Percentiles rank a stretch among this genome's conserved stretches.
Evolutionary conservation across 2,329 filamentous ascomycete species (phyloP).

Genomic region (Epichloe aotearoae): DNA sequence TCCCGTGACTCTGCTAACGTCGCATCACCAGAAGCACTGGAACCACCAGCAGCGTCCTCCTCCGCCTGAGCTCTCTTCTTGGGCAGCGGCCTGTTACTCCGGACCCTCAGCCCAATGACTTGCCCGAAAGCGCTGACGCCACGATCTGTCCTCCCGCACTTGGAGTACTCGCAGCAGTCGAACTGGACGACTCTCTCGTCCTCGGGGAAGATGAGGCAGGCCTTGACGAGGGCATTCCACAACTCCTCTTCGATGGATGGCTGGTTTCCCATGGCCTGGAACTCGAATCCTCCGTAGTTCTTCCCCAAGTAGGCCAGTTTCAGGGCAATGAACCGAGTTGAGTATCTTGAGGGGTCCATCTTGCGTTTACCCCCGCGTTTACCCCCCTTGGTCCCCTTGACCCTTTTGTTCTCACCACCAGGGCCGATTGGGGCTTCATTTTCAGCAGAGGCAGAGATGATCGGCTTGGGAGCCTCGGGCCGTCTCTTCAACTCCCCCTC

Average conservation of each 20-base stretch:
- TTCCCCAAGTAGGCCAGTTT: conserved; percentile 91
- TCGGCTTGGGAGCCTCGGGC: conserved; percentile 14
- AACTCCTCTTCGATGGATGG: conserved; percentile 87
- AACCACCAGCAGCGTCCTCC: conserved; percentile 9
- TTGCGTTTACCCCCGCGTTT: conserved; percentile 30
- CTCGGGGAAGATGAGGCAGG: conserved; percentile 65
- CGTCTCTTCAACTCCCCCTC: conserved; percentile 49
- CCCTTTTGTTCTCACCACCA: neutral
- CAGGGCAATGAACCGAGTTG: conserved; percentile 72
- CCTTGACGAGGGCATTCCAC: conserved; percentile 79
- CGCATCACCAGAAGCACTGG: conserved; percentile 3
- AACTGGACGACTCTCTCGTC: conserved; percentile 56
- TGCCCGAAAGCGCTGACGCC: conserved; percentile 96
- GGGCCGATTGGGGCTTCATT: neutral
- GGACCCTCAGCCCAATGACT: conserved; percentile 70
- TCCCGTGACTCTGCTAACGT: too few relatives aligned
- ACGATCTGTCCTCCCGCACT: conserved; percentile 84
- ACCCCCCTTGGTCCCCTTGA: conserved; percentile 25
- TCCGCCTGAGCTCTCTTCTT: conserved; percentile 13
- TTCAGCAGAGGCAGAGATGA: conserved; percentile 14
- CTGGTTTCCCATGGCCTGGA: conserved; percentile 56
- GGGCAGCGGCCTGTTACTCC: conserved; percentile 63
- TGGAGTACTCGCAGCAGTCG: conserved; percentile 79
- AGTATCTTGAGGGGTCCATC: conserved; percentile 71
- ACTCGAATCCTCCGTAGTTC: conserved; percentile 86